phyloP scores from a whole-genome alignment of 2,329 filamentous ascomycete species.

The Alternaria angustiovoidea region DNA sequence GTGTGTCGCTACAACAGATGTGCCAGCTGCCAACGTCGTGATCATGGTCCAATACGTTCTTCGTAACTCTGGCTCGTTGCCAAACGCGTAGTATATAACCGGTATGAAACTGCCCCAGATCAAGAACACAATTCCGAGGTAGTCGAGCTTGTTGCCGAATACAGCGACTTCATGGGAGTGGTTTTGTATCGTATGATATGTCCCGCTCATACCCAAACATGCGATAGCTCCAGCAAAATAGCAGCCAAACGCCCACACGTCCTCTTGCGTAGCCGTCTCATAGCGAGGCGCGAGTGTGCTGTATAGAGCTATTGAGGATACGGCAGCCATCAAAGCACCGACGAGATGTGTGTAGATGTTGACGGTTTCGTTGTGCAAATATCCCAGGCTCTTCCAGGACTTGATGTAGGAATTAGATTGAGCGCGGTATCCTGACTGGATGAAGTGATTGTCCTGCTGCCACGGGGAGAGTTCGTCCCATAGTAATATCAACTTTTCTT shows the following conservation, averaged over 20 bases:
- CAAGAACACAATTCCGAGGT: conserved; percentile 88
- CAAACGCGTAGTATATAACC: conserved; percentile 69
- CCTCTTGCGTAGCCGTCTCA: conserved; percentile 44
- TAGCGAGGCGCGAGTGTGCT: conserved; percentile 40
- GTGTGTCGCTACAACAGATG: conserved; percentile 77
- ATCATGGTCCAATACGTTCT: conserved; percentile 81
- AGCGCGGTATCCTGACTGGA: conserved; percentile 71
- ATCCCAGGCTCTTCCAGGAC: conserved; percentile 66
- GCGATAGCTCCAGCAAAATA: conserved; percentile 53
- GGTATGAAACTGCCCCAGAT: conserved; percentile 94
- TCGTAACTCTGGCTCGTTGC: conserved; percentile 70
- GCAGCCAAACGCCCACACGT: conserved; percentile 49
- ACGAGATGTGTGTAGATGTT: conserved; percentile 77
- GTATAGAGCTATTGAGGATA: conserved; percentile 34
- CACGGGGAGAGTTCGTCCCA: conserved; percentile 56
- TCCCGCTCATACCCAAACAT: conserved; percentile 64
- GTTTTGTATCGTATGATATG: conserved; percentile 84
- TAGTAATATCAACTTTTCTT: conserved; percentile 58
- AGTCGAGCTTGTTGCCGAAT: conserved; percentile 93
- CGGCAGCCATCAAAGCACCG: conserved; percentile 38
- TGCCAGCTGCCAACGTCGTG: conserved; percentile 76
- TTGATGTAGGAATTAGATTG: conserved; percentile 67
- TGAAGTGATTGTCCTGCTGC: conserved; percentile 73
- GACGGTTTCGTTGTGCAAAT: conserved; percentile 73
- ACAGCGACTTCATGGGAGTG: conserved; percentile 80